These are phyloP conservation scores for Cinnamomum chago DNA, from an alignment of 164 flowering plant species.

Conservation along the genomic window DNA sequence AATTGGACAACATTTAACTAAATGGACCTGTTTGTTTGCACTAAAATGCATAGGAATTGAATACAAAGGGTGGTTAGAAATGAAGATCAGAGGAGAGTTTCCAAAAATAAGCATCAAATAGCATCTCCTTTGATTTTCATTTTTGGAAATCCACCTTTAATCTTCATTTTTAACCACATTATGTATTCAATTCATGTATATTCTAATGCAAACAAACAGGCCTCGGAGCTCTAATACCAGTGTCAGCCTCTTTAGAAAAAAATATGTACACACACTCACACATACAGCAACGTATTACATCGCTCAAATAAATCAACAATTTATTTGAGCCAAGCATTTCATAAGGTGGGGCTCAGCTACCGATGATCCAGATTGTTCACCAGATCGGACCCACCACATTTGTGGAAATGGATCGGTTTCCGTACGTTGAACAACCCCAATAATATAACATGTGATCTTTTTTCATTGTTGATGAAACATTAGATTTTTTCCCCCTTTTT, in stretches of 20 bases:
- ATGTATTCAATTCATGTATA: too few relatives aligned
- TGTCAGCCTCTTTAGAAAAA: background rate
- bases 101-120: too few relatives aligned
- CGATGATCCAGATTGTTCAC: background rate
- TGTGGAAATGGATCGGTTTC: background rate
- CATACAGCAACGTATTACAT: background rate
- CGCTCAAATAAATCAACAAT: background rate
- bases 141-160: too few relatives aligned
- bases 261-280: background rate
- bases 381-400: background rate
- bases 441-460: too few relatives aligned
- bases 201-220: too few relatives aligned
- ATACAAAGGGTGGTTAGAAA: too few relatives aligned
- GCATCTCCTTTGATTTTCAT: too few relatives aligned
- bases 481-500: background rate
- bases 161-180: too few relatives aligned
- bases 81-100: too few relatives aligned
- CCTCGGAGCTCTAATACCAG: background rate
- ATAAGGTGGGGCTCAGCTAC: background rate
- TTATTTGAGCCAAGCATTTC: background rate
- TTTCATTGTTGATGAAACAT: too few relatives aligned
- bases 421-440: background rate
- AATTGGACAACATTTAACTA: background rate
- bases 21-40: too few relatives aligned
- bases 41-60: too few relatives aligned